Evolutionary conservation across 768 basidiomycete genomes (phyloP).

Genomic region (Russula virescens): DNA sequence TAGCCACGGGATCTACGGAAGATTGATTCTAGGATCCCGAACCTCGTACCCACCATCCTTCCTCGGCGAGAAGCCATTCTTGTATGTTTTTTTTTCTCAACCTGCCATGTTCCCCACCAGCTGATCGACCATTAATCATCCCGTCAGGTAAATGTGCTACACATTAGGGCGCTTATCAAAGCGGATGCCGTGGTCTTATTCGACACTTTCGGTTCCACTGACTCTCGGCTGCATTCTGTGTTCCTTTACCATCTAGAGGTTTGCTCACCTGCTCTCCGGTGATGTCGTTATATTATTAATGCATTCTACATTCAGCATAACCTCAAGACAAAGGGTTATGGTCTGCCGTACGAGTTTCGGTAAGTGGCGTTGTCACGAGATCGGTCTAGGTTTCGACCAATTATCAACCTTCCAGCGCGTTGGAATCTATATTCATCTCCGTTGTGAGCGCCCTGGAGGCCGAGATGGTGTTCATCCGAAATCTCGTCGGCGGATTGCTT

Average conservation of each 20-base stretch:
- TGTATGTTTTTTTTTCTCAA: slow-evolving; percentile 39
- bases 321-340: slow-evolving; percentile 61
- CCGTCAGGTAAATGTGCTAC: slow-evolving; percentile 82
- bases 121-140: slow-evolving; percentile 14
- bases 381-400: slow-evolving; percentile 18
- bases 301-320: slow-evolving; percentile 54
- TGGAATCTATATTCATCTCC: slow-evolving; percentile 89
- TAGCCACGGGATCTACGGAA: slow-evolving; percentile 95
- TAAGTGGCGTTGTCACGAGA: slow-evolving; percentile 32
- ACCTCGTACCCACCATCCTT: slow-evolving; percentile 91
- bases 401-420: slow-evolving; percentile 50
- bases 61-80: slow-evolving; percentile 83
- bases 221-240: slow-evolving; percentile 79
- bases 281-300: slow-evolving; percentile 10
- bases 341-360: slow-evolving; percentile 87
- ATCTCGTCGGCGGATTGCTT: slow-evolving; percentile 82
- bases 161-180: slow-evolving; percentile 92
- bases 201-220: slow-evolving; percentile 83
- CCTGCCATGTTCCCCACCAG: neutral
- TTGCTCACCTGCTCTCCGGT: slow-evolving; percentile 24
- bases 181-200: slow-evolving; percentile 88
- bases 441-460: slow-evolving; percentile 91
- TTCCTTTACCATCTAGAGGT: slow-evolving; percentile 88
- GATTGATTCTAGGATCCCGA: slow-evolving; percentile 91
- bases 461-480: slow-evolving; percentile 92